Conservation (phyloP, 306 rosid genomes). For the Betula pendula region DNA sequence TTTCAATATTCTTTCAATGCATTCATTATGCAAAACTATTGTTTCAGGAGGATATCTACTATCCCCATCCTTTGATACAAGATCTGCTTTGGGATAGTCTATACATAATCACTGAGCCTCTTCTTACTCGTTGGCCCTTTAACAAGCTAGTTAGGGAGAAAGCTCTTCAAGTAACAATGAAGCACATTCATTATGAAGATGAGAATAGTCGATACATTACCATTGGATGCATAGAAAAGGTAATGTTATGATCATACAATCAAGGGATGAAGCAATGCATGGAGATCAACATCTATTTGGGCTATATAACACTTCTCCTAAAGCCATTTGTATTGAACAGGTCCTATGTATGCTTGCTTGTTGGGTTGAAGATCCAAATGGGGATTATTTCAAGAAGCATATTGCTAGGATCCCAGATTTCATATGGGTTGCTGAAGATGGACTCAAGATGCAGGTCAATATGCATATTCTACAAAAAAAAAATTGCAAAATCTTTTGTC, state of each 20-base stretch:
- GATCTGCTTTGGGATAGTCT: conserved; percentile 70
- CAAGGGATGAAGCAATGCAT: not conserved
- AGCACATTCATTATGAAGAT: conserved; percentile 79
- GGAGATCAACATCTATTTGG: not conserved
- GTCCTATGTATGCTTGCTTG: conserved; percentile 71
- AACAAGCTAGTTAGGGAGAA: conserved; percentile 54
- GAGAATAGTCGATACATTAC: conserved; percentile 67
- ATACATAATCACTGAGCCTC: conserved; percentile 52
- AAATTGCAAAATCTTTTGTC: not conserved
- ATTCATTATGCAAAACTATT: not conserved
- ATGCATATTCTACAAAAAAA: not conserved
- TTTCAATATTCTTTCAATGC: not conserved
- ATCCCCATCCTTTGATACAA: conserved; percentile 63
- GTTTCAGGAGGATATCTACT: conserved; percentile 61
- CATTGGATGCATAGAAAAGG: conserved; percentile 68
- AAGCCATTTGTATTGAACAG: conserved; percentile 24
- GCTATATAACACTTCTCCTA: not conserved
- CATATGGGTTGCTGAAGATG: conserved; percentile 76
- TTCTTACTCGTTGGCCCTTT: conserved; percentile 73
- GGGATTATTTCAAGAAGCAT: conserved; percentile 65
- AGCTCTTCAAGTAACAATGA: conserved; percentile 66
- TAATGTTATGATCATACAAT: not conserved
- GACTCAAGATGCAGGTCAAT: conserved; percentile 67
- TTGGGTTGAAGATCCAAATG: conserved; percentile 78
- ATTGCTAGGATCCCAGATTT: conserved; percentile 69